Percentiles rank a stretch among this genome's conserved stretches.
These are phyloP conservation scores for Pseudonitzschia delicatissima DNA, from an alignment of 108 stramenopile genomes.

Conservation along the genomic window DNA sequence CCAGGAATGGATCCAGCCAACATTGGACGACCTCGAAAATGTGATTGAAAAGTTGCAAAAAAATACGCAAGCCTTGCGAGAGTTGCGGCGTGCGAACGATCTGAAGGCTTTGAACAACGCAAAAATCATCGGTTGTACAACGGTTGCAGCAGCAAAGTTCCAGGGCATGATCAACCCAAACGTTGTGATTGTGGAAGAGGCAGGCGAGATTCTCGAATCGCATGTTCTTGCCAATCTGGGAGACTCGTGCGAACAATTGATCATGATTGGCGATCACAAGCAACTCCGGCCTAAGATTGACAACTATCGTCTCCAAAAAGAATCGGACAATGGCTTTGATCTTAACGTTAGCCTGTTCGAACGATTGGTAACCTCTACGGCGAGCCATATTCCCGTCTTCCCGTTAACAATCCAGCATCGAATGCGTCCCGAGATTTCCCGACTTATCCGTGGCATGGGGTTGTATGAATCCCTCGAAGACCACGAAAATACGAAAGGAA, in stretches of 20 bases:
- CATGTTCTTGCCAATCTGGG: slow-evolving; percentile 37
- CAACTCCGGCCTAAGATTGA: slow-evolving; percentile 45
- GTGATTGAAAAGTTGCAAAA: slow-evolving; percentile 1
- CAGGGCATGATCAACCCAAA: slow-evolving; percentile 32
- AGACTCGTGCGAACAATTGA: slow-evolving; percentile 35
- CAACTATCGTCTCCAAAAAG: background rate
- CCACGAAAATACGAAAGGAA: slow-evolving; percentile 13
- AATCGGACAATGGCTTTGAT: background rate
- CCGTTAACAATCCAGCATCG: slow-evolving; percentile 42
- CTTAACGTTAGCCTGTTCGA: slow-evolving; percentile 41
- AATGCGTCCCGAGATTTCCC: slow-evolving; percentile 46
- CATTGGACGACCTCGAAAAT: slow-evolving; percentile 35
- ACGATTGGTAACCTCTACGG: slow-evolving; percentile 32
- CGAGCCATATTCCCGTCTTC: slow-evolving; percentile 34
- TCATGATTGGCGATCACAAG: slow-evolving; percentile 47
- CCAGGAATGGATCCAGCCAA: slow-evolving; percentile 33
- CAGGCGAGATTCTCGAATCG: slow-evolving; percentile 45
- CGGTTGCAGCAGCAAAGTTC: slow-evolving; percentile 37
- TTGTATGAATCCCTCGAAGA: slow-evolving; percentile 42
- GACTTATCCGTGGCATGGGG: slow-evolving; percentile 34
- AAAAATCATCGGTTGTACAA: slow-evolving; percentile 48
- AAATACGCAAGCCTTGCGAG: background rate
- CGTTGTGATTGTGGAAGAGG: slow-evolving; percentile 44
- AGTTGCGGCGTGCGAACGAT: background rate
- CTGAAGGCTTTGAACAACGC: slow-evolving; percentile 35